phyloP scores from a whole-genome alignment of 768 basidiomycete species.

The Amanita rubescens region DNA sequence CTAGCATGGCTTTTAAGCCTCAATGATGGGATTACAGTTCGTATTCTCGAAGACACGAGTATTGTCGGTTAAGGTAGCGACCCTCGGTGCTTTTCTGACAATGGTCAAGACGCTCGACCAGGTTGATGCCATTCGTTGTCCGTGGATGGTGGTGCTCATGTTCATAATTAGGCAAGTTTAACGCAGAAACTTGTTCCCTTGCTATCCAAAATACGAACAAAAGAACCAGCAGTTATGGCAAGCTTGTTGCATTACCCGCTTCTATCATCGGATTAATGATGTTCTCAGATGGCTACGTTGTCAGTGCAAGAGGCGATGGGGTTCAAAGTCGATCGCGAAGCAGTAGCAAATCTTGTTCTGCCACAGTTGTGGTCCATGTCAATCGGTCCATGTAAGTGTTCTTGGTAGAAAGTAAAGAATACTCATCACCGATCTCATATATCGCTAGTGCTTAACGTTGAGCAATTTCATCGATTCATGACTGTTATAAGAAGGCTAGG shows the following conservation, averaged over 20 bases:
- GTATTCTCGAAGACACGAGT: slow-evolving; percentile 92
- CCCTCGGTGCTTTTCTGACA: slow-evolving; percentile 70
- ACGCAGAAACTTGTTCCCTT: slow-evolving; percentile 95
- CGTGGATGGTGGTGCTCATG: neutral
- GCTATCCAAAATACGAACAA: slow-evolving; percentile 90
- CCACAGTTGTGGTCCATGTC: slow-evolving; percentile 97
- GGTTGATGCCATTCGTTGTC: slow-evolving; percentile 27
- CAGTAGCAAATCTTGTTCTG: slow-evolving; percentile 80
- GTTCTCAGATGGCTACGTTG: slow-evolving; percentile 70
- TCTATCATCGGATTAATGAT: neutral
- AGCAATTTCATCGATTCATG: slow-evolving; percentile 95
- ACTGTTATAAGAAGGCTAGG: slow-evolving; percentile 66
- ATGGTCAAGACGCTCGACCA: slow-evolving; percentile 92
- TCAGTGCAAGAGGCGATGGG: slow-evolving; percentile 96
- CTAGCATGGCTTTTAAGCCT: neutral
- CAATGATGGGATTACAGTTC: slow-evolving; percentile 38
- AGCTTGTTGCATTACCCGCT: slow-evolving; percentile 11
- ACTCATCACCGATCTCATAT: slow-evolving; percentile 4
- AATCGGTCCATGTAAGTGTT: slow-evolving; percentile 77
- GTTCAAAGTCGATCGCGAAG: slow-evolving; percentile 87
- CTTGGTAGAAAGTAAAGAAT: neutral
- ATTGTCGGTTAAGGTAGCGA: slow-evolving; percentile 86
- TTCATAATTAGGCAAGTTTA: slow-evolving; percentile 54
- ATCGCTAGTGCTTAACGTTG: slow-evolving; percentile 58
- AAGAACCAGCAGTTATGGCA: slow-evolving; percentile 93